Percentiles rank a stretch among this genome's conserved stretches.
Evolutionary conservation across 2,329 filamentous ascomycete species (phyloP).

Genomic region (Stachybotrys chartarum): DNA sequence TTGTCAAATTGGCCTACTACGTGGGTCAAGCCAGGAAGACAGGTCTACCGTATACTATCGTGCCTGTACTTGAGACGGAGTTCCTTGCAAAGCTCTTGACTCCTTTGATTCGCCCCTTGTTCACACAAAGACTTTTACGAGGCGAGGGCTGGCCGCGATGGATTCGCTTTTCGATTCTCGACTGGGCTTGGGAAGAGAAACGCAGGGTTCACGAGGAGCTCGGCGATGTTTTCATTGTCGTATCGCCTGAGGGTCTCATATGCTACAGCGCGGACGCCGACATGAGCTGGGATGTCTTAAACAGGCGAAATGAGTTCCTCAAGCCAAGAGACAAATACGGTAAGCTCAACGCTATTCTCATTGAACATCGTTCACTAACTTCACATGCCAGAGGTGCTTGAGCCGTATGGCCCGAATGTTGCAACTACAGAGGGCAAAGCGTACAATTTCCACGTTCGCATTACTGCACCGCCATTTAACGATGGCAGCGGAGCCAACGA

Average conservation of each 20-base stretch:
- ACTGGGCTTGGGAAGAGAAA: neutral
- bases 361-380: neutral
- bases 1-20: neutral
- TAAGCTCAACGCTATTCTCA: neutral
- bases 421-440: neutral
- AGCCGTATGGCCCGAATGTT: neutral
- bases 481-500: neutral
- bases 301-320: neutral
- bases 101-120: neutral
- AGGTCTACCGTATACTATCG: neutral
- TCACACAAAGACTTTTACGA: neutral
- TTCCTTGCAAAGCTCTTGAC: neutral
- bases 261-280: neutral
- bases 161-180: neutral
- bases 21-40: neutral
- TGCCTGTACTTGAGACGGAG: neutral
- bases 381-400: neutral
- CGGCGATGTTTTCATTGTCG: neutral
- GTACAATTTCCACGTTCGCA: neutral
- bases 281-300: neutral
- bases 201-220: neutral
- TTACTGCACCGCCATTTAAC: neutral
- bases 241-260: neutral
- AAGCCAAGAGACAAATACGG: neutral
- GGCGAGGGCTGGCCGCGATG: neutral